Evolutionary conservation across 2,329 filamentous ascomycete genomes (phyloP).

Genomic region (Paramyrothecium sp.): DNA sequence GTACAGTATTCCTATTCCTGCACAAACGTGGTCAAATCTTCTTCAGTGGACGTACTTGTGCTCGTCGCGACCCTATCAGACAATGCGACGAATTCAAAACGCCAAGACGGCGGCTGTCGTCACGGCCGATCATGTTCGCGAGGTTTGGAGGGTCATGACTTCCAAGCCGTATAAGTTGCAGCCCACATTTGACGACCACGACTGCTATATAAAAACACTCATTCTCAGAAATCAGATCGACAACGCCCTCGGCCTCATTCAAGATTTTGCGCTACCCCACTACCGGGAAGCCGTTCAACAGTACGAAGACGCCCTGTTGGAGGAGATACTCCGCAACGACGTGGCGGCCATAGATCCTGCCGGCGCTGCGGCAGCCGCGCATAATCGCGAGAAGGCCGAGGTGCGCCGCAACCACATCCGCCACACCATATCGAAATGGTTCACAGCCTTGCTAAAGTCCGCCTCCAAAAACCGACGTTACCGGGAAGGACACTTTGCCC

Average conservation of each 20-base stretch:
- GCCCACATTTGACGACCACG: conserved; percentile 57
- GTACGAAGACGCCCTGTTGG: conserved; percentile 23
- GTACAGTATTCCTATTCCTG: conserved; percentile 57
- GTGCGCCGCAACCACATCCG: conserved; percentile 28
- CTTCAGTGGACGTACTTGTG: conserved; percentile 66
- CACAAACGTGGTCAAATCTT: conserved; percentile 62
- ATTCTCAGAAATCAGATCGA: conserved; percentile 25
- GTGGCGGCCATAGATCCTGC: neutral
- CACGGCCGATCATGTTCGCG: conserved; percentile 39
- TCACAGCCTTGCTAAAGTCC: conserved; percentile 22
- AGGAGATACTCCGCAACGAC: conserved; percentile 31
- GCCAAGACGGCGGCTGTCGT: conserved; percentile 30
- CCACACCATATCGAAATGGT: conserved; percentile 25
- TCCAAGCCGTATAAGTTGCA: conserved; percentile 52
- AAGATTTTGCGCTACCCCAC: conserved; percentile 38
- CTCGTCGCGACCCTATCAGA: conserved; percentile 32
- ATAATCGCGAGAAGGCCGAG: conserved; percentile 24
- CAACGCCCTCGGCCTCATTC: conserved; percentile 34
- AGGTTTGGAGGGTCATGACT: conserved; percentile 60
- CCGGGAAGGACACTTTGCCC: conserved; percentile 18
- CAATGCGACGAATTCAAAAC: conserved; percentile 32
- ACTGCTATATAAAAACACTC: conserved; percentile 38
- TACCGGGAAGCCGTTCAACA: conserved; percentile 21
- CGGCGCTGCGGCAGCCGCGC: conserved; percentile 10
- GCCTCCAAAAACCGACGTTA: conserved; percentile 16